Percentiles rank a stretch among this genome's conserved stretches.
phyloP scores from a whole-genome alignment of 495 filamentous ascomycete genomes.

The Aspergillus incahuasiensis region DNA sequence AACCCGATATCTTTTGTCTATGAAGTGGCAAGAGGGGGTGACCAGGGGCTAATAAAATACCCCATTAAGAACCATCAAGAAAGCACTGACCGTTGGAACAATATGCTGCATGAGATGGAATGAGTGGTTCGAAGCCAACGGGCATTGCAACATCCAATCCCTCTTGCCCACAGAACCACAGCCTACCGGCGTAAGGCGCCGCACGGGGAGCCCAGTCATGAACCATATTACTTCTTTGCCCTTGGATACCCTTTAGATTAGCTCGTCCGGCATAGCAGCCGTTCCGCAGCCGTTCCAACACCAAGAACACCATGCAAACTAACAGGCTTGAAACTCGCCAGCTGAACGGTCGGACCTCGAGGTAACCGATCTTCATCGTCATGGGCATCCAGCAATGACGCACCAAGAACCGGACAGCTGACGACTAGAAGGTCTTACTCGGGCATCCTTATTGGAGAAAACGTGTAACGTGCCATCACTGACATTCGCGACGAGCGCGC shows the following conservation, averaged over 20 bases:
- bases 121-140: too few relatives aligned
- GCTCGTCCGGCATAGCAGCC: not conserved
- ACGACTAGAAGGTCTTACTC: not conserved
- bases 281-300: not conserved
- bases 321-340: slow-evolving; percentile 4
- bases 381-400: not conserved
- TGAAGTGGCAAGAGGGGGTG: not conserved
- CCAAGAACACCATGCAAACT: slow-evolving; percentile 3
- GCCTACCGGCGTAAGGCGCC: too few relatives aligned
- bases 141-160: too few relatives aligned
- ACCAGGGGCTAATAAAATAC: too few relatives aligned
- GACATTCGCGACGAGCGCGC: not conserved
- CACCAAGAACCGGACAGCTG: not conserved
- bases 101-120: too few relatives aligned
- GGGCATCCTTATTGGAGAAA: not conserved
- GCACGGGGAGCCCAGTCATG: too few relatives aligned
- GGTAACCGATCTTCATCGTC: slow-evolving; percentile 9
- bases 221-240: too few relatives aligned
- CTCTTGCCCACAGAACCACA: too few relatives aligned
- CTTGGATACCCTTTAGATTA: not conserved
- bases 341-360: not conserved
- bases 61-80: too few relatives aligned
- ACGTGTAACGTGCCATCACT: not conserved
- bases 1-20: not conserved
- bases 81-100: too few relatives aligned